Percentiles rank a stretch among this genome's conserved stretches.
Conservation (phyloP, 495 filamentous ascomycete genomes). For the Xylaria cubensis region DNA sequence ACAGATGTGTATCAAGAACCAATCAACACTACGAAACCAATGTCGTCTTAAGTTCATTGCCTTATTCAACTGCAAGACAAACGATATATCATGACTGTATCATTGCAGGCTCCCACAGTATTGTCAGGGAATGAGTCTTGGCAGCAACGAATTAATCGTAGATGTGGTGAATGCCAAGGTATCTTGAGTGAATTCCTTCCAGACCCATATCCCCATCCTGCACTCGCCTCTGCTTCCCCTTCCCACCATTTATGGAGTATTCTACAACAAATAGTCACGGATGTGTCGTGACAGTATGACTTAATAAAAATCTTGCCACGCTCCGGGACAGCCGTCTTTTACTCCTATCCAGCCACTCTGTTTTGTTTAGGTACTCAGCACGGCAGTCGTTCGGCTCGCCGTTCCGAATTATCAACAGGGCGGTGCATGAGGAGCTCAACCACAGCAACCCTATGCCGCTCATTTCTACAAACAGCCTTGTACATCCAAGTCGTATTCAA, state of each 20-base stretch:
- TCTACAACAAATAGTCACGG: neutral
- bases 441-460: conserved; percentile 9
- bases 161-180: neutral
- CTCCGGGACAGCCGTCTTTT: neutral
- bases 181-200: neutral
- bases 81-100: neutral
- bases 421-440: conserved; percentile 12
- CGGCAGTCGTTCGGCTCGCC: conserved; percentile 23
- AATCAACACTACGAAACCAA: neutral
- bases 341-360: neutral
- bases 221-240: neutral
- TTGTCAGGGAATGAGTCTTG: neutral
- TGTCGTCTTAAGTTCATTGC: neutral
- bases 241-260: neutral
- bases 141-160: neutral
- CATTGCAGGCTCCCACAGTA: neutral
- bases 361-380: neutral
- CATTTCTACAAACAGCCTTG: conserved; percentile 2
- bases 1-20: neutral
- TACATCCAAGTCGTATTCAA: conserved; percentile 1
- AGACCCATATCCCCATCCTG: neutral
- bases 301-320: neutral
- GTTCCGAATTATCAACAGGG: conserved; percentile 22
- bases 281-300: neutral
- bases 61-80: neutral